A percentile compares a stretch with the other conserved stretches of the same genome.
phyloP scores from a whole-genome alignment of 2,329 filamentous ascomycete species.

The Emericellopsis cladophorae region DNA sequence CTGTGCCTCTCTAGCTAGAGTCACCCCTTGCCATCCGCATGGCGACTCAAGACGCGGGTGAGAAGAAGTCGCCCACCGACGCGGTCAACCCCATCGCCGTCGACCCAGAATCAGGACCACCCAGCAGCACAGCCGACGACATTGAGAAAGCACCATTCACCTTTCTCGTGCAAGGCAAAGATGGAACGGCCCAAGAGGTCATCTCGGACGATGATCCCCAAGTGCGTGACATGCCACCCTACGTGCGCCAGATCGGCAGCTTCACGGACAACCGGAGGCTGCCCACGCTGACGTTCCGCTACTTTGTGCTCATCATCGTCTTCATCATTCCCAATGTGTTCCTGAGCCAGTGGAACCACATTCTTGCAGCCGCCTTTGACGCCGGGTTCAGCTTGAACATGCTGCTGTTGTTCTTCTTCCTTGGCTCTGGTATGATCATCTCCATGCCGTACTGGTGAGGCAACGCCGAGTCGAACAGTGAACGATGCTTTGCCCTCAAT shows the following conservation, averaged over 20 bases:
- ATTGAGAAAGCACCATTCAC: slow-evolving; percentile 9
- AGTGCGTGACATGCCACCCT: slow-evolving; percentile 37
- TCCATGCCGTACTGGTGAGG: slow-evolving; percentile 54
- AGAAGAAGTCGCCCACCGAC: no score
- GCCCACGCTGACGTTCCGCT: slow-evolving; percentile 46
- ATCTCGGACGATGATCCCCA: slow-evolving; percentile 33
- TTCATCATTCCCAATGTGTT: slow-evolving; percentile 46
- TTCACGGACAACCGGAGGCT: slow-evolving; percentile 42
- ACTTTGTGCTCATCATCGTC: slow-evolving; percentile 39
- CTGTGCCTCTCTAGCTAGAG: no score
- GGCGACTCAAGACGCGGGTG: no score
- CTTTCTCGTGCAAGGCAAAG: slow-evolving; percentile 7
- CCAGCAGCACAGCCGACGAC: background rate
- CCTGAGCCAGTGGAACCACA: slow-evolving; percentile 45
- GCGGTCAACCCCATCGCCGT: no score
- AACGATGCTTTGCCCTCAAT: slow-evolving; percentile 43
- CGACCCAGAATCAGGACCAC: no score
- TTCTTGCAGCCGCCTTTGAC: slow-evolving; percentile 48
- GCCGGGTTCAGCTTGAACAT: slow-evolving; percentile 50
- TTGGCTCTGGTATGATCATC: slow-evolving; percentile 41
- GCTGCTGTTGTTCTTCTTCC: slow-evolving; percentile 47
- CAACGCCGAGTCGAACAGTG: slow-evolving; percentile 39
- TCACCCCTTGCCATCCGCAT: no score
- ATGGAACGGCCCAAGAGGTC: slow-evolving; percentile 9
- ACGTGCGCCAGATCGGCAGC: slow-evolving; percentile 43